These are phyloP conservation scores for Candolleomyces efflorescens DNA, from an alignment of 768 basidiomycete genomes.

Conservation along the genomic window DNA sequence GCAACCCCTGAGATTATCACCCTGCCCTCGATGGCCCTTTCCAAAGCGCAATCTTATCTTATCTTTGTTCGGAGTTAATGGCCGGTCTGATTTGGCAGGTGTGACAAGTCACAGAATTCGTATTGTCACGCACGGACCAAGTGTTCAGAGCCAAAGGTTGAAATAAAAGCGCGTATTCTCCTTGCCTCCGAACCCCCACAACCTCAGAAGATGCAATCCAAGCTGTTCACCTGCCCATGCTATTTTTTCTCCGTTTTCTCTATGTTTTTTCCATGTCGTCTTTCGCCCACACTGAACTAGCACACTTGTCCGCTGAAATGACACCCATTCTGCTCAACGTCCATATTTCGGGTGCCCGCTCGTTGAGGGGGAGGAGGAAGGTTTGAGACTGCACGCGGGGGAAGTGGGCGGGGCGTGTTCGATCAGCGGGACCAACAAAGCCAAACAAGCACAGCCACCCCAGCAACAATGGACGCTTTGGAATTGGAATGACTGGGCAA, in stretches of 20 bases:
- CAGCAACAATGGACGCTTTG: background rate
- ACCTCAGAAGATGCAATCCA: slow-evolving; percentile 9
- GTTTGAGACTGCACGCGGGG: background rate
- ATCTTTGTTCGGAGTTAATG: background rate
- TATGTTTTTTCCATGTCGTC: background rate
- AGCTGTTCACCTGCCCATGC: background rate
- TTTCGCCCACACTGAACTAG: background rate
- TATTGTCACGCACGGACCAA: background rate
- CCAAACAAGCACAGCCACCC: slow-evolving; percentile 1
- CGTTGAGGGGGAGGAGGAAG: background rate
- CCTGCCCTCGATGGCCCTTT: background rate
- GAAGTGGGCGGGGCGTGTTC: background rate
- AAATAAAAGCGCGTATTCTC: slow-evolving; percentile 4
- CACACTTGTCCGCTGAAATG: background rate
- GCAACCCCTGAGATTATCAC: background rate
- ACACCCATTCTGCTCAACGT: background rate
- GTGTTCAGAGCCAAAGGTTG: background rate
- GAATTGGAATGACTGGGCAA: background rate
- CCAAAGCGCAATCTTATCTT: background rate
- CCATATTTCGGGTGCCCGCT: background rate
- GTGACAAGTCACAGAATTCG: background rate
- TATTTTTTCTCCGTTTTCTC: slow-evolving; percentile 2
- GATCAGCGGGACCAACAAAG: slow-evolving; percentile 4
- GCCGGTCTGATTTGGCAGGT: background rate
- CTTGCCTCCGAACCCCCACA: slow-evolving; percentile 9